Evolutionary conservation across 1,284 basidiomycete genomes (phyloP).

Genomic region (Cryptococcus maquisensis): DNA sequence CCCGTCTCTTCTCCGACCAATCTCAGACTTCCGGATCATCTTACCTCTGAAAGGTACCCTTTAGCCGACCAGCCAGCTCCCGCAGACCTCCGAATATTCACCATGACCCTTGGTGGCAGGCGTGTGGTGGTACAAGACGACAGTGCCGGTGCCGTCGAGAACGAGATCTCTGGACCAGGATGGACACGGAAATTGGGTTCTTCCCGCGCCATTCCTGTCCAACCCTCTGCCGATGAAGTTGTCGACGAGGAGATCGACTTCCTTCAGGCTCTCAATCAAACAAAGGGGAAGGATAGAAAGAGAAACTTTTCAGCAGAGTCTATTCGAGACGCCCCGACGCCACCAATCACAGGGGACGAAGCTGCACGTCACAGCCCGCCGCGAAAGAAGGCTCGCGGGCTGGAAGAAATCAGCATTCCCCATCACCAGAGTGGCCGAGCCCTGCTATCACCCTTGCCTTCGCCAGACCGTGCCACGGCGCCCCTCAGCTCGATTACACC

Average conservation of each 20-base stretch:
- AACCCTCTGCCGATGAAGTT: neutral
- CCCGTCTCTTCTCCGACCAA: conserved; percentile 35
- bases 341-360: conserved; percentile 12
- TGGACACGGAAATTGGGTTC: conserved; percentile 13
- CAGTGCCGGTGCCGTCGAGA: neutral
- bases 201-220: neutral
- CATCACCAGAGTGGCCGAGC: conserved; percentile 14
- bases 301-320: neutral
- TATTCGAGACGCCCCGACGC: conserved; percentile 9
- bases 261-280: conserved; percentile 19
- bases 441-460: conserved; percentile 33
- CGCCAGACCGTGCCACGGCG: conserved; percentile 29
- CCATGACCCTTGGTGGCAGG: conserved; percentile 37
- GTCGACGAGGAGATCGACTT: conserved; percentile 21
- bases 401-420: conserved; percentile 22
- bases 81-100: conserved; percentile 40
- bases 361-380: conserved; percentile 31
- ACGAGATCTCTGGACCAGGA: conserved; percentile 24
- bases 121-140: conserved; percentile 44
- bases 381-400: conserved; percentile 37
- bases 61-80: conserved; percentile 42
- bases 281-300: conserved; percentile 39
- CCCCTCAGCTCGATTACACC: conserved; percentile 8
- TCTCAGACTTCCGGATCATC: conserved; percentile 26
- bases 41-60: conserved; percentile 35